Conservation (phyloP, 352 stramenopile genomes). For the Phytophthora sansomeana region DNA sequence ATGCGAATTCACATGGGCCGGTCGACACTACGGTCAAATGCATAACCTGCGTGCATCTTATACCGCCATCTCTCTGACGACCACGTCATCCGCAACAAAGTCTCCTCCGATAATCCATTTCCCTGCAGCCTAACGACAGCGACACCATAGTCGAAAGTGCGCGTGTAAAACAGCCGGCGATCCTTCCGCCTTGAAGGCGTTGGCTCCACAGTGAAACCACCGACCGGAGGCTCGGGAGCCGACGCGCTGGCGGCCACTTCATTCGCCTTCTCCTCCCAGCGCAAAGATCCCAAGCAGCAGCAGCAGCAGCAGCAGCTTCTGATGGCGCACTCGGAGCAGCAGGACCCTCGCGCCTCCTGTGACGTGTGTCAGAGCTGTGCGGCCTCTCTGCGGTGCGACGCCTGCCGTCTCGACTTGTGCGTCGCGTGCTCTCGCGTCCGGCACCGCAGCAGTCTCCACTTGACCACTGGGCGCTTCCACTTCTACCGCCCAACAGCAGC, state of each 20-base stretch:
- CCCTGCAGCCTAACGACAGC: too few relatives aligned
- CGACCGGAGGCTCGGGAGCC: constrained; percentile 1
- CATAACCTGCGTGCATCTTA: too few relatives aligned
- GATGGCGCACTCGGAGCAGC: background rate
- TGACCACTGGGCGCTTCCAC: constrained; percentile 39
- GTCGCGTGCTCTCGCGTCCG: constrained; percentile 50
- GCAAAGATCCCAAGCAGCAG: constrained; percentile 30
- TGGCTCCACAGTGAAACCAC: constrained; percentile 32
- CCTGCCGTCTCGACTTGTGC: constrained; percentile 64
- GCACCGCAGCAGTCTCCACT: constrained; percentile 52
- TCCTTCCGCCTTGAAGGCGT: constrained; percentile 36
- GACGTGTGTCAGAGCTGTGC: constrained; percentile 47
- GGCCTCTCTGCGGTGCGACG: constrained; percentile 48
- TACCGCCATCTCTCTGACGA: too few relatives aligned
- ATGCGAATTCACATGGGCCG: too few relatives aligned
- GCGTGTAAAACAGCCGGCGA: constrained; percentile 5
- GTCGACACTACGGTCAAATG: too few relatives aligned
- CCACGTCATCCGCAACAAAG: too few relatives aligned
- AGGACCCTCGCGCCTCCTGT: constrained; percentile 37
- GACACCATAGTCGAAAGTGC: too few relatives aligned
- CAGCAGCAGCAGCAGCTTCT: background rate
- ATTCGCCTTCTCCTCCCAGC: constrained; percentile 19
- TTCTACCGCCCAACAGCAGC: constrained; percentile 19
- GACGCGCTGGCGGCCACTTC: too few relatives aligned
- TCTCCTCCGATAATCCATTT: too few relatives aligned